phyloP scores from a whole-genome alignment of 176 grass and related monocot genomes.

The Tillandsia fasciculata region DNA sequence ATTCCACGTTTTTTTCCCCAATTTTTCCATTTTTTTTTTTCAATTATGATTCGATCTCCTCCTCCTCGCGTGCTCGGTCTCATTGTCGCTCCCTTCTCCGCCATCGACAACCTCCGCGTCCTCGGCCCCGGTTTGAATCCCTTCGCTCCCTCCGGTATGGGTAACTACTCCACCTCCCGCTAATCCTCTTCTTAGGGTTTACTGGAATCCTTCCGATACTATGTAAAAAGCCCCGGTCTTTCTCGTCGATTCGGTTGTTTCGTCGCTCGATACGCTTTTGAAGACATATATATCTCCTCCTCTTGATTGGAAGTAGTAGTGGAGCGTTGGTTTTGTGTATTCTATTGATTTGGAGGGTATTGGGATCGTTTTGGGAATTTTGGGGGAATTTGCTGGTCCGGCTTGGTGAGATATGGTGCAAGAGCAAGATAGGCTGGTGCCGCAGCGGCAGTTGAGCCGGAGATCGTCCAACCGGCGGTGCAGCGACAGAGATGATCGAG shows the following conservation, averaged over 20 bases:
- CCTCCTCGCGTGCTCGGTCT: constrained; percentile 1
- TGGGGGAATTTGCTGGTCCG: neutral
- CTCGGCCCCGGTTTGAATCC: constrained; percentile 94
- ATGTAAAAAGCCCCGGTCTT: neutral
- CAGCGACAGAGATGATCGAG: constrained; percentile 47
- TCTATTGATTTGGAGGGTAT: neutral
- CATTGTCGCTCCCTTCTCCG: constrained; percentile 15
- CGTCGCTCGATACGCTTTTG: neutral
- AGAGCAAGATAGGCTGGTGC: constrained; percentile 14
- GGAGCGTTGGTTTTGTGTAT: neutral
- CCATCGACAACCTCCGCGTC: constrained; percentile 49
- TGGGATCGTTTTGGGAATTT: neutral
- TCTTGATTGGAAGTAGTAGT: neutral
- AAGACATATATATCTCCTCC: neutral
- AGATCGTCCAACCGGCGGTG: constrained; percentile 14
- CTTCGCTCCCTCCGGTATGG: constrained; percentile 80
- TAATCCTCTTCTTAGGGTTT: constrained; percentile 22
- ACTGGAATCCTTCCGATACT: neutral
- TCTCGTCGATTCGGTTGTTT: neutral
- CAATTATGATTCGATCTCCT: constrained; percentile 51
- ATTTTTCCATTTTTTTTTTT: neutral
- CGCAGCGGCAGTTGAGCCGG: constrained; percentile 16
- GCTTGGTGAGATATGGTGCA: constrained; percentile 30
- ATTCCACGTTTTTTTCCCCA: neutral
- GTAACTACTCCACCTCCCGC: constrained; percentile 66